Evolutionary conservation across 345 rosid genomes (phyloP).

Genomic region (Rhodamnia rubescens): DNA sequence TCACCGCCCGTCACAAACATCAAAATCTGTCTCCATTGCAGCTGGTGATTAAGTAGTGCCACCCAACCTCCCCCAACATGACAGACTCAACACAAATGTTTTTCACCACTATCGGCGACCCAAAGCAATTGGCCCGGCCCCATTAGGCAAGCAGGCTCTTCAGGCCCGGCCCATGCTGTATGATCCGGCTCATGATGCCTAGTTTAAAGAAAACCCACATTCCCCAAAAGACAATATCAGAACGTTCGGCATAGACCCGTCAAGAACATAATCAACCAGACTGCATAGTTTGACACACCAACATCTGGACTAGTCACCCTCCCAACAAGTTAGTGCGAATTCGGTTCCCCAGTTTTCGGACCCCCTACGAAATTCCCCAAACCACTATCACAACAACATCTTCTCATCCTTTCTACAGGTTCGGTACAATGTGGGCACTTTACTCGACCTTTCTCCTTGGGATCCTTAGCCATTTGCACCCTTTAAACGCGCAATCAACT

Average conservation of each 20-base stretch:
- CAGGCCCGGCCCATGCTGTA: neutral
- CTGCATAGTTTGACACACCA: neutral
- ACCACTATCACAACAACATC: neutral
- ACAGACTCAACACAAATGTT: neutral
- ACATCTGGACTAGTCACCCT: neutral
- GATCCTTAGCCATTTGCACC: slow-evolving; percentile 21
- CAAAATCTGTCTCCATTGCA: neutral
- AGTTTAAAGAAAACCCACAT: neutral
- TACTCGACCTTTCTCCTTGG: neutral
- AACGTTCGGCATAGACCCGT: neutral
- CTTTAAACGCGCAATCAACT: slow-evolving; percentile 70
- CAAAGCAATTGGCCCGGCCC: neutral
- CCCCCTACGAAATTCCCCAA: neutral
- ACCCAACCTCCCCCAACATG: neutral
- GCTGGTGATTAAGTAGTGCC: neutral
- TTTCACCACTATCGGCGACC: neutral
- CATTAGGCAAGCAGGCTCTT: neutral
- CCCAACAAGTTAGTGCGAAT: neutral
- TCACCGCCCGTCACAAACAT: neutral
- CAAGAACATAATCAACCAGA: neutral
- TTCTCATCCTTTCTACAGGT: neutral
- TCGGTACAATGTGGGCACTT: neutral
- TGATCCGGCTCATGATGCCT: neutral
- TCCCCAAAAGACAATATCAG: neutral
- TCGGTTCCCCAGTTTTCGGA: neutral